phyloP scores from a whole-genome alignment of 1,139 yeast species.

The Blastobotrys raffinosifermentans region DNA sequence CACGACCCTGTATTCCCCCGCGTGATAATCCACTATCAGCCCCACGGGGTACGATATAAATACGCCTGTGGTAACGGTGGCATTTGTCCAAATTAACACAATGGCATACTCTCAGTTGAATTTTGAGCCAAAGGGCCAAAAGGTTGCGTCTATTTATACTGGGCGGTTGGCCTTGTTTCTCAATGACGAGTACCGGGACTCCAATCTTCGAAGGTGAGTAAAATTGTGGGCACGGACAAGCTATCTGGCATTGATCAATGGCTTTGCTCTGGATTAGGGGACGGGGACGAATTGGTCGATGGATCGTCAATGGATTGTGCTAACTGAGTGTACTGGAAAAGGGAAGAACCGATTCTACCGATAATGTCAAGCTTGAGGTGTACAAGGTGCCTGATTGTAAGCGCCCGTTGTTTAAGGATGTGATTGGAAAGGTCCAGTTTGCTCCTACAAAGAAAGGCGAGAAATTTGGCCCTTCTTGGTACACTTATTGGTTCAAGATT shows the following conservation, averaged over 20 bases:
- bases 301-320: no score
- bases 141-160: constrained; percentile 74
- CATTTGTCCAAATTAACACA: background rate
- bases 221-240: background rate
- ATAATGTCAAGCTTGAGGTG: constrained; percentile 45
- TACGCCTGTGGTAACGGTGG: background rate
- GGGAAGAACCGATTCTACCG: constrained; percentile 19
- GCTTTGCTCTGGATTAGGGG: no score
- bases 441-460: constrained; percentile 60
- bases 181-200: constrained; percentile 61
- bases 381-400: constrained; percentile 60
- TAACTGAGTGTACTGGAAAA: background rate
- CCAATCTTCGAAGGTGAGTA: constrained; percentile 64
- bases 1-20: background rate
- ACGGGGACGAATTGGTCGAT: no score
- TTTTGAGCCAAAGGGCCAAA: constrained; percentile 64
- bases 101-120: constrained; percentile 17
- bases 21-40: background rate
- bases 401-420: constrained; percentile 37
- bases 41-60: background rate
- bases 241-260: no score
- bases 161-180: constrained; percentile 74
- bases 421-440: constrained; percentile 49
- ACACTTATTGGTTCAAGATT: constrained; percentile 87
- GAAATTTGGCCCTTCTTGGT: constrained; percentile 93